Percentiles rank a stretch among this genome's conserved stretches.
Conservation (phyloP, 2,329 filamentous ascomycete genomes). For the Boeremia lycopersici region DNA sequence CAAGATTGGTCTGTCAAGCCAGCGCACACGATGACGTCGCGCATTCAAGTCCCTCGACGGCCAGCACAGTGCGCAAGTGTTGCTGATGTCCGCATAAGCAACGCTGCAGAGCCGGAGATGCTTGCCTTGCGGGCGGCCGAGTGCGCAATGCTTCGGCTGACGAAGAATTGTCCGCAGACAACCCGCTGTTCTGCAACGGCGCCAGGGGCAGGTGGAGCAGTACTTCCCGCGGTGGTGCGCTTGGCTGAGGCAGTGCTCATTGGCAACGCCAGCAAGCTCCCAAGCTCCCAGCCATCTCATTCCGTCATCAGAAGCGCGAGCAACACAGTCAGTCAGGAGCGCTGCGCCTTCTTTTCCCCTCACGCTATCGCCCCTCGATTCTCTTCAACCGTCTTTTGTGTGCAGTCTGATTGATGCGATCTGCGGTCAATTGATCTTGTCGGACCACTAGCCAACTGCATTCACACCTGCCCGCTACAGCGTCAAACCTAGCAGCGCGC, state of each 20-base stretch:
- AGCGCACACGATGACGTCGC: constrained; percentile 9
- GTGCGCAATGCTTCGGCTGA: constrained; percentile 6
- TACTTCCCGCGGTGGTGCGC: constrained; percentile 8
- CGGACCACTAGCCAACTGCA: constrained; percentile 10
- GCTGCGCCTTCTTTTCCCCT: constrained; percentile 18
- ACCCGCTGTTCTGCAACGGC: constrained; percentile 19
- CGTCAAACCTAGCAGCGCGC: constrained; percentile 7
- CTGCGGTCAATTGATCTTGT: constrained; percentile 1
- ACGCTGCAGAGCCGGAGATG: not conserved
- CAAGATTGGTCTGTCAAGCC: not conserved
- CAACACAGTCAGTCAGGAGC: not conserved
- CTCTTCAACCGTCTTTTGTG: not conserved
- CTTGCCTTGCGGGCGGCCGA: not conserved
- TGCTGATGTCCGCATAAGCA: constrained; percentile 13
- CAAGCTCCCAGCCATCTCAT: constrained; percentile 13
- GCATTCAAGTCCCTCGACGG: not conserved
- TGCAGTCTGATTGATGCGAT: constrained; percentile 10
- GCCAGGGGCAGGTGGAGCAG: constrained; percentile 19
- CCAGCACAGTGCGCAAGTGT: not conserved
- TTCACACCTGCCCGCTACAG: constrained; percentile 8
- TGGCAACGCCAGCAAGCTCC: constrained; percentile 8
- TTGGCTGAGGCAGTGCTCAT: constrained; percentile 18
- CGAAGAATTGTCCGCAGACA: not conserved
- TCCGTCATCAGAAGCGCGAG: constrained; percentile 13
- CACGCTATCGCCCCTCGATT: constrained; percentile 8